Percentiles rank a stretch among this genome's conserved stretches.
Evolutionary conservation across 371 early-diverging fungal genomes (phyloP).

Genomic region (Syncephalastrum monosporum): DNA sequence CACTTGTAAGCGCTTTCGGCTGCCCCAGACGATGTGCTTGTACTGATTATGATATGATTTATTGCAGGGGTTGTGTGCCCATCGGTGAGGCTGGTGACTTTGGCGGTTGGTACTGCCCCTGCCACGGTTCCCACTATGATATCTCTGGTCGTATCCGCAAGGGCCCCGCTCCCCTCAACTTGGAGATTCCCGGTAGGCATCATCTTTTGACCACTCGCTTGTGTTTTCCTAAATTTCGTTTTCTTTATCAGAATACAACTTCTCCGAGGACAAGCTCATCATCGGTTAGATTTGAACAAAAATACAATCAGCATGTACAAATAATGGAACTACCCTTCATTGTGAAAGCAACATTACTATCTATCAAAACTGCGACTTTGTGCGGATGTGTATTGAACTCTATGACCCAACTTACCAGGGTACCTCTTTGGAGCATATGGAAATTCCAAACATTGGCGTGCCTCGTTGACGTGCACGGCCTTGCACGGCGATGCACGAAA

Average conservation of each 20-base stretch:
- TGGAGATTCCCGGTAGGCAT: slow-evolving; percentile 84
- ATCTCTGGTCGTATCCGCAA: slow-evolving; percentile 96
- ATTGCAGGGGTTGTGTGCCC: slow-evolving; percentile 90
- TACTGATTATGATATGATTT: slow-evolving; percentile 8
- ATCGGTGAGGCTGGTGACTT: slow-evolving; percentile 97
- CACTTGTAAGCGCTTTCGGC: slow-evolving; percentile 66
- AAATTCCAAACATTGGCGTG: too few species aligned
- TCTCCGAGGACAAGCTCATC: slow-evolving; percentile 48
- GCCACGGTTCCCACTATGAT: slow-evolving; percentile 98
- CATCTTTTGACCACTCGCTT: neutral
- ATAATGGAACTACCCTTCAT: too few species aligned
- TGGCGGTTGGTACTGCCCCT: slow-evolving; percentile 99
- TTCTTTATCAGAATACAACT: slow-evolving; percentile 39
- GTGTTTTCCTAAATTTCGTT: neutral
- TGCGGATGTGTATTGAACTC: too few species aligned
- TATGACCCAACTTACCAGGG: too few species aligned
- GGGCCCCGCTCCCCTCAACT: slow-evolving; percentile 98
- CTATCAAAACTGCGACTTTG: too few species aligned
- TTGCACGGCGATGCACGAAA: too few species aligned
- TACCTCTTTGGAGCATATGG: too few species aligned
- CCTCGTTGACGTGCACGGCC: too few species aligned
- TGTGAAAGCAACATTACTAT: too few species aligned
- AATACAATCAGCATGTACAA: slow-evolving; percentile 5
- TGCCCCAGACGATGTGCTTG: neutral
- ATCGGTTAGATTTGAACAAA: slow-evolving; percentile 43